Percentiles rank a stretch among this genome's conserved stretches.
Evolutionary conservation across 305 asterid genomes (phyloP).

Genomic region (Fraxinus albicans): DNA sequence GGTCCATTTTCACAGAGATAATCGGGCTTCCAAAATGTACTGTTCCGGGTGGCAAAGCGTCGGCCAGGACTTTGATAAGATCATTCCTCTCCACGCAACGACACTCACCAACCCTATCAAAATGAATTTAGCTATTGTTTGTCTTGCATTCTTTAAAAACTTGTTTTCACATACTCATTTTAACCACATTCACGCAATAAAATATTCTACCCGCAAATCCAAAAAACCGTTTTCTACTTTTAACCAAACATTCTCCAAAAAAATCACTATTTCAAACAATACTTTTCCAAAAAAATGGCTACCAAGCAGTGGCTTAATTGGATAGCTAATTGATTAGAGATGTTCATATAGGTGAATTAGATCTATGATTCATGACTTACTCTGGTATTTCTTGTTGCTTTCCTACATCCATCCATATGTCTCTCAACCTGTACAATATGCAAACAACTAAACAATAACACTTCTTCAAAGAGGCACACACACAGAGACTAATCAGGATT

Average conservation of each 20-base stretch:
- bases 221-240: no score
- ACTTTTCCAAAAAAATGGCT: no score
- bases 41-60: constrained; percentile 34
- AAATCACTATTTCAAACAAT: no score
- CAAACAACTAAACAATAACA: background rate
- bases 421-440: constrained; percentile 18
- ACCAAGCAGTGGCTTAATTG: background rate
- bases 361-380: constrained; percentile 26
- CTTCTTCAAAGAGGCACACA: no score
- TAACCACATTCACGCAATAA: no score
- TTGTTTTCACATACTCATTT: no score
- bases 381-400: constrained; percentile 15
- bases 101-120: constrained; percentile 29
- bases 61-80: constrained; percentile 31
- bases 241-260: no score
- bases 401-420: constrained; percentile 30
- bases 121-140: background rate
- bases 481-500: no score
- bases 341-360: background rate
- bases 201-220: no score
- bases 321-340: background rate
- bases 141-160: no score
- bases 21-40: constrained; percentile 30
- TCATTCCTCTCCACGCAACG: constrained; percentile 42
- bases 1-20: constrained; percentile 23